Percentiles rank a stretch among this genome's conserved stretches.
Evolutionary conservation across 2,329 filamentous ascomycete species (phyloP).

Genomic region (Pseudohalonectria lignicola): DNA sequence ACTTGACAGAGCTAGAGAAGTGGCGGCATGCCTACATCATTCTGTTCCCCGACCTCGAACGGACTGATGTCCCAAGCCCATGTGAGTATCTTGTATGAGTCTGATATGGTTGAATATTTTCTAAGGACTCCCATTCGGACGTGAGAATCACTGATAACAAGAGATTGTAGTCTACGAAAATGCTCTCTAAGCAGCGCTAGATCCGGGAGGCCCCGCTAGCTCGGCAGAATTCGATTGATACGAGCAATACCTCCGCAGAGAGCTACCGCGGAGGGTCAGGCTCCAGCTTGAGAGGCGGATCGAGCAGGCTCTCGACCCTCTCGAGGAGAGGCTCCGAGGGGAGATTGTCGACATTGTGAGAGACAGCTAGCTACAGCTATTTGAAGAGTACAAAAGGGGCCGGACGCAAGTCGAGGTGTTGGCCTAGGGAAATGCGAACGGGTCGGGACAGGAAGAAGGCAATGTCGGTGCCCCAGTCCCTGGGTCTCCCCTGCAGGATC

Average conservation of each 20-base stretch:
- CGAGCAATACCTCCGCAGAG: not conserved
- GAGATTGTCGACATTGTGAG: not conserved
- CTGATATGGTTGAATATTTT: not conserved
- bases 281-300: not conserved
- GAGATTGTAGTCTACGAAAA: too few relatives aligned
- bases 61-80: not conserved
- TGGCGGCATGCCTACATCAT: not conserved
- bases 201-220: not conserved
- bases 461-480: too few relatives aligned
- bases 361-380: not conserved
- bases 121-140: too few relatives aligned
- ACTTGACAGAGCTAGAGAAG: not conserved
- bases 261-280: not conserved
- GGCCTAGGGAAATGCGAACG: too few relatives aligned
- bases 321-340: not conserved
- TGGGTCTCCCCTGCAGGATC: too few relatives aligned
- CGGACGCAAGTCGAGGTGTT: not conserved
- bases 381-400: not conserved
- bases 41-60: not conserved
- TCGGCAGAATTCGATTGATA: not conserved
- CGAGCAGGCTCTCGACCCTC: not conserved
- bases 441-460: too few relatives aligned
- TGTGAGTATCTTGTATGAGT: not conserved
- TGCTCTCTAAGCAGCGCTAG: not conserved
- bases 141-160: too few relatives aligned